These are phyloP conservation scores for Lentinus polychrous DNA, from an alignment of 1,284 basidiomycete species.

Conservation along the genomic window DNA sequence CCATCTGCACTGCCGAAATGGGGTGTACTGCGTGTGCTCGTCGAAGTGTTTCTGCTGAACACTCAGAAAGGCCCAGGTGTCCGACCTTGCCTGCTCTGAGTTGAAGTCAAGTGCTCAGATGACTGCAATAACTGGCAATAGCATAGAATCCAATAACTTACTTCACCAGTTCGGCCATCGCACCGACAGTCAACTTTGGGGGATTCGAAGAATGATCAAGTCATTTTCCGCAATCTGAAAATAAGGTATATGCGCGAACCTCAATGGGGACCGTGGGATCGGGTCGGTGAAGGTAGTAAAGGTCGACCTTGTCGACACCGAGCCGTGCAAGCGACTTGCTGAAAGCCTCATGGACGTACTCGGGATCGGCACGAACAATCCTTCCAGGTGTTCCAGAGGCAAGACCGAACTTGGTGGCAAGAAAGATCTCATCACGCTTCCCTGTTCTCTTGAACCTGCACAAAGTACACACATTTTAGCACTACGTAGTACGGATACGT, in stretches of 20 bases:
- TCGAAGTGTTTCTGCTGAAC: slow-evolving; percentile 35
- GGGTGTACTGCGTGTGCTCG: slow-evolving; percentile 34
- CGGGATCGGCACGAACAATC: slow-evolving; percentile 25
- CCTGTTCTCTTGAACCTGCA: slow-evolving; percentile 28
- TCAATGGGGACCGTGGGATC: slow-evolving; percentile 27
- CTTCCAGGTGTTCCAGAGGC: slow-evolving; percentile 8
- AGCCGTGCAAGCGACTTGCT: slow-evolving; percentile 34
- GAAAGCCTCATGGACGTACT: slow-evolving; percentile 28
- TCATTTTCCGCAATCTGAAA: no score
- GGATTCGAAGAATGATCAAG: no score
- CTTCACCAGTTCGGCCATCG: slow-evolving; percentile 48
- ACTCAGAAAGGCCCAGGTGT: slow-evolving; percentile 41
- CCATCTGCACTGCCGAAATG: slow-evolving; percentile 38
- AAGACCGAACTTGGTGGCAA: slow-evolving; percentile 47
- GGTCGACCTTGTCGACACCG: slow-evolving; percentile 37
- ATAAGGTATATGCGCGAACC: slow-evolving; percentile 13
- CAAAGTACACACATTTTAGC: neutral
- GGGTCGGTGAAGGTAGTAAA: slow-evolving; percentile 37
- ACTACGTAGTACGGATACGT: neutral
- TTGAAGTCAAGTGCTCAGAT: neutral
- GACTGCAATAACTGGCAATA: neutral
- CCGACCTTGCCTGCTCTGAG: slow-evolving; percentile 32
- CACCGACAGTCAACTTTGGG: slow-evolving; percentile 29
- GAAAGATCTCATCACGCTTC: slow-evolving; percentile 35
- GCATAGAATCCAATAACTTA: slow-evolving; percentile 15